These are phyloP conservation scores for Sporothrix brunneoviolacea DNA, from an alignment of 2,329 filamentous ascomycete species.

Conservation along the genomic window DNA sequence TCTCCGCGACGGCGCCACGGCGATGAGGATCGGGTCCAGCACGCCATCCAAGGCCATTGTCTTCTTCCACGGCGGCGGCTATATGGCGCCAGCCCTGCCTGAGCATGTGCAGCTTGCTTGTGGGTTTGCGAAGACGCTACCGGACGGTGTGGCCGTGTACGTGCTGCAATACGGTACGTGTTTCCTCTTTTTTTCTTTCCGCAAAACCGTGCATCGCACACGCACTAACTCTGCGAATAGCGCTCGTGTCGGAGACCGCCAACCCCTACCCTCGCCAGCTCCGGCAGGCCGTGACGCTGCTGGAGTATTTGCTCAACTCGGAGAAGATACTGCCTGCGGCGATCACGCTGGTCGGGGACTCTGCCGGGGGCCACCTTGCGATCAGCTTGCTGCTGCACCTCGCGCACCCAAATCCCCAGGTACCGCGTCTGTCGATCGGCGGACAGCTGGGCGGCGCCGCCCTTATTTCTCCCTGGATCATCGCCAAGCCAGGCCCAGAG, in stretches of 20 bases:
- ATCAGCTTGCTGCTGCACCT: constrained; percentile 8
- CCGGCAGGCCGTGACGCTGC: constrained; percentile 2
- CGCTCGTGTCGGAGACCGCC: constrained; percentile 3
- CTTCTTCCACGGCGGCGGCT: constrained; percentile 11
- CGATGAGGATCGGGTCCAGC: not conserved
- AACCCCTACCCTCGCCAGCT: constrained; percentile 11
- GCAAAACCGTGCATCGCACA: no score
- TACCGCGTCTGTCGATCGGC: not conserved
- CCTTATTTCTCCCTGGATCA: constrained; percentile 7
- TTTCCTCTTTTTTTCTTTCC: no score
- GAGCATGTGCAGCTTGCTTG: constrained; percentile 1
- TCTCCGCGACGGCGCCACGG: constrained; percentile 6
- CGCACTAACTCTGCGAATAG: not conserved
- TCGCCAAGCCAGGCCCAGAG: not conserved
- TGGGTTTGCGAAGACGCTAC: not conserved
- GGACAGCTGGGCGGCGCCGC: constrained; percentile 5
- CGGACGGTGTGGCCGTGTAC: constrained; percentile 2
- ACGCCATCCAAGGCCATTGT: not conserved
- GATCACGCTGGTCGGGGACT: constrained; percentile 8
- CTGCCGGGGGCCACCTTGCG: constrained; percentile 8
- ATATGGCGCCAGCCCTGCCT: constrained; percentile 4
- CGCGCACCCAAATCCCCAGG: constrained; percentile 6
- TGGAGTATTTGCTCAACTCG: not conserved
- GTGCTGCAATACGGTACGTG: constrained; percentile 5
- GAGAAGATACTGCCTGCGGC: not conserved